Base-by-base conservation (phyloP, 768 basidiomycete genomes). In the Termitomyces sp. region DNA sequence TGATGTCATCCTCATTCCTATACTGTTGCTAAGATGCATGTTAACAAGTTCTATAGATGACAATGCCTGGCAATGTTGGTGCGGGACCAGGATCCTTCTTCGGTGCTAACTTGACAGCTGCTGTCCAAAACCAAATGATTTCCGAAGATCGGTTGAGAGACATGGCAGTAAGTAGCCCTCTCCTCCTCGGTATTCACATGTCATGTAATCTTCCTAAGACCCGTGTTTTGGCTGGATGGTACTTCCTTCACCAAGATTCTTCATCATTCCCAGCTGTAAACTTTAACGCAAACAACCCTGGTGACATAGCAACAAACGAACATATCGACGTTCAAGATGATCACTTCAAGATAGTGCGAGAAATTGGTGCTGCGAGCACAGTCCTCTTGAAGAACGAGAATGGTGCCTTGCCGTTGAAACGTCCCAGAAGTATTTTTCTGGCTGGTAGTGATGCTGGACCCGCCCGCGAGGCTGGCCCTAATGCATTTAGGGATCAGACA, bases 301-400 rank as follows among this genome's bases (percentile, higher is more conserved):
- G 76, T 48, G 76, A 81, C 62, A 75, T 77, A 38, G 70, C 71
- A 6, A 81, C 77, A 46, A 89, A 87, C 68, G 69, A 75, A 56
- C 84, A 83, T 57, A 69, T 88, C 23, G 81, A 87, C 63, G 90
- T 90, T 0, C 84, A 87, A 63, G 84, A 67, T 23, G 80, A 89
- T 63, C 90, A 94, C 61, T 77, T 73, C 60, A 72, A 77, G 60
- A 60, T 91, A 37, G 86, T 92, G 26, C 78, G 87, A 31, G 75
- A 86, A 64, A 83, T 94, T 44, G 91, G 86, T 26, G 79, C 86
- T 0, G 85, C 88, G 0, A 85, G 85, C 47, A 85, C 82, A 0
- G 86, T 91, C 14, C 73, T 94, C 19, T 70, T 94, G 61, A 92
- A 92, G 78, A 94, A 94, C 66, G 71, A 70, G 35, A 66, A 72